Base-by-base conservation (phyloP, 345 rosid genomes). In the Triadica sebifera region DNA sequence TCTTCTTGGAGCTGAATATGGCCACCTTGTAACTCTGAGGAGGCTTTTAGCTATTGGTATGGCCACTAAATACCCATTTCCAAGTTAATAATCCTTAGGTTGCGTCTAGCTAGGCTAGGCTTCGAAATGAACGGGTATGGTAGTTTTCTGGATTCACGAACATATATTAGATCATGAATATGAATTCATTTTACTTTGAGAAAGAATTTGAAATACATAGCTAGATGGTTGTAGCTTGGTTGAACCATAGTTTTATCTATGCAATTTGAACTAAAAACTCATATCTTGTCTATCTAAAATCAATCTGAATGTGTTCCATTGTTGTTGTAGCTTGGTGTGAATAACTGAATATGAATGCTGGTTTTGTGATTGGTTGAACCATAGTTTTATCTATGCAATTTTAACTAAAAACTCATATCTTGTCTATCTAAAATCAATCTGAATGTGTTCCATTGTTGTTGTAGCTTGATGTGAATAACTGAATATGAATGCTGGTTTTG, bases 1-100 rank as follows among this genome's bases (percentile, higher is more conserved):
- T 70, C 84, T 95, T 69, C 86, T 95, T 12, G 99, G 98, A 79
- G 90, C 99, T 39, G 96, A 93, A 81, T 89, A 86, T 73, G 99
- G 98, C 69, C 89, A 88, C 81, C 86, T 91, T 60, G 67, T 95
- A 67, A 91, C 98, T 71, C 69, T 90, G 38, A 41, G 99, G 84
- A 89, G 99, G 81, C 79, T 93, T 67, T 90, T 80, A 71, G 94
- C 89, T 46, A 57, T 89, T 65, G 97, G 99, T 91, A 86, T 60
- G 84, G n/a, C 51, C 46, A 70, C 59, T 19, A 34, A 29, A 24
- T 15, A 2, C 41, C 17, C 24, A 55, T 15, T 22, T 24, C 57
- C 8, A 52, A 7, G 57, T 29, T 29, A 29, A 29, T 1, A 29
- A 29, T 17, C 66, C 39, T 17, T 22, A 13, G 29, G 3, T 70